phyloP scores from a whole-genome alignment of 2,329 filamentous ascomycete species.

The Ceratocystis cacaofunesta region DNA sequence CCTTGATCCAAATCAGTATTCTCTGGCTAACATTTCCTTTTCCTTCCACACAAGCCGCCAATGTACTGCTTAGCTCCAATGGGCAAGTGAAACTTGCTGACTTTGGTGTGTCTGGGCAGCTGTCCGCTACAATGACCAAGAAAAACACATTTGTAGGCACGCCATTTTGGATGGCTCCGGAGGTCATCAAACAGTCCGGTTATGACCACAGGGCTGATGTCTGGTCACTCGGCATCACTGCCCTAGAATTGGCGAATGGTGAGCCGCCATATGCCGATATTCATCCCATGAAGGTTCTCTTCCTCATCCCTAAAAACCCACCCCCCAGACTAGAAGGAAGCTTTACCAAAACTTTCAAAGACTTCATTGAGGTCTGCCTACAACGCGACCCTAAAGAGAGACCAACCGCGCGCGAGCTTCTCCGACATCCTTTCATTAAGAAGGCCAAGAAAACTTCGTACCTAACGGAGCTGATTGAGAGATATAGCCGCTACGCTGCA shows the following conservation, averaged over 20 bases:
- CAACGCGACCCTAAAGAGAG: slow-evolving; percentile 80
- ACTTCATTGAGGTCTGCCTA: slow-evolving; percentile 70
- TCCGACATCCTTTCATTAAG: slow-evolving; percentile 81
- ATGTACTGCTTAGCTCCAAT: slow-evolving; percentile 74
- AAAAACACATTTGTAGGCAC: slow-evolving; percentile 98
- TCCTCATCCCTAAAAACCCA: slow-evolving; percentile 88
- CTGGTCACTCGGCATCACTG: slow-evolving; percentile 91
- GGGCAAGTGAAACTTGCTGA: slow-evolving; percentile 95
- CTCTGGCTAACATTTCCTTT: slow-evolving; percentile 8
- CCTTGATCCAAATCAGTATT: background rate
- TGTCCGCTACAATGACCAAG: slow-evolving; percentile 97
- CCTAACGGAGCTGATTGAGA: slow-evolving; percentile 85
- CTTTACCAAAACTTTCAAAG: slow-evolving; percentile 70
- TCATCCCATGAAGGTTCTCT: slow-evolving; percentile 95
- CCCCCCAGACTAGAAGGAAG: slow-evolving; percentile 69
- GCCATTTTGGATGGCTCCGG: slow-evolving; percentile 98
- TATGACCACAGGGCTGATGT: slow-evolving; percentile 98
- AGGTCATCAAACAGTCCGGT: slow-evolving; percentile 95
- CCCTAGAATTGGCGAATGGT: slow-evolving; percentile 77
- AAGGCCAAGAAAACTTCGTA: slow-evolving; percentile 93
- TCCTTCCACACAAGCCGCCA: slow-evolving; percentile 50
- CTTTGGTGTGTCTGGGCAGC: slow-evolving; percentile 90
- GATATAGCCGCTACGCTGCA: slow-evolving; percentile 74
- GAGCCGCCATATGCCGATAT: slow-evolving; percentile 93
- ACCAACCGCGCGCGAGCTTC: slow-evolving; percentile 69